These are phyloP conservation scores for Metschnikowia baotianmanensis DNA, from an alignment of 805 yeast species.

Conservation along the genomic window DNA sequence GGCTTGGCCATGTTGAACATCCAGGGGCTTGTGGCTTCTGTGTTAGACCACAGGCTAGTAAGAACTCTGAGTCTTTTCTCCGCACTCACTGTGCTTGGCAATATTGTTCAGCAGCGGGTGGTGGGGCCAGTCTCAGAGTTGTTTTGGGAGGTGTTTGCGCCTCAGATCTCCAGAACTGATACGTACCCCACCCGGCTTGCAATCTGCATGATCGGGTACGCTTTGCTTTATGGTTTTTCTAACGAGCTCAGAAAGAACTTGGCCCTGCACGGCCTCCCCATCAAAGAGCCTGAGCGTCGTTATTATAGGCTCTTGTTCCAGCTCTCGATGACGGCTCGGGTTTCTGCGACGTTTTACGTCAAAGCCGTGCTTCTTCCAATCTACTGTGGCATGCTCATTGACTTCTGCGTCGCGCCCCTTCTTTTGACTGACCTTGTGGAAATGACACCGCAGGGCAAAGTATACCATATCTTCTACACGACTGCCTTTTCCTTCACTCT, in stretches of 20 bases:
- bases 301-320: constrained; percentile 54
- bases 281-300: constrained; percentile 49
- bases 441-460: constrained; percentile 3
- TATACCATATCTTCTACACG: constrained; percentile 23
- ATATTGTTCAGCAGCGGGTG: background rate
- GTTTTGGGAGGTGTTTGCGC: constrained; percentile 1
- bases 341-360: constrained; percentile 66
- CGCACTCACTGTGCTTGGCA: background rate
- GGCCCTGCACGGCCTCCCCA: constrained; percentile 38
- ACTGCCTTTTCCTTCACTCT: constrained; percentile 20
- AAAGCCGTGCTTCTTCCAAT: constrained; percentile 87
- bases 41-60: background rate
- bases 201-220: constrained; percentile 35
- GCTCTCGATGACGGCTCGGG: constrained; percentile 63
- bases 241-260: constrained; percentile 31
- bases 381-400: constrained; percentile 77
- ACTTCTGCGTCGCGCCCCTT: constrained; percentile 64
- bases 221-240: constrained; percentile 23
- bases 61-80: background rate
- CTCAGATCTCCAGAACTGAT: constrained; percentile 22
- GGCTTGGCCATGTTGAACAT: background rate
- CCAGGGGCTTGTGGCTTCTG: background rate
- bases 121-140: constrained; percentile 5
- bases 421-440: constrained; percentile 20
- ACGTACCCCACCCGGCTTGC: constrained; percentile 37